Evolutionary conservation across 768 basidiomycete genomes (phyloP), one percentile per base, ranked within the genome.

Genomic region (Ramaria sp.): DNA sequence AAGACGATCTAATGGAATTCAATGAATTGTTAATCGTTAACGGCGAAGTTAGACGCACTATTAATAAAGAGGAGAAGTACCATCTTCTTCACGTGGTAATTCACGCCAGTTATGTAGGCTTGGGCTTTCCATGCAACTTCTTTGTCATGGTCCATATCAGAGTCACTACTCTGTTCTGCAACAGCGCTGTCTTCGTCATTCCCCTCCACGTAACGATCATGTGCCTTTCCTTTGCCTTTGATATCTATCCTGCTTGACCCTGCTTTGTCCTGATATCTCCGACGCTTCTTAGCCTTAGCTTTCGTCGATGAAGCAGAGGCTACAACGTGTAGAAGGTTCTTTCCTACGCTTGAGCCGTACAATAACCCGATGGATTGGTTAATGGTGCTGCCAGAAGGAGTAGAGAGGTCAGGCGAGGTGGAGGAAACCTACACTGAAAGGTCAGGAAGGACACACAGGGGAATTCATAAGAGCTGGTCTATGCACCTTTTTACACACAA

Each of bases 61-160:
- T 98, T 99, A 61, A 99, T 97, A 69, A 99, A 99, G 9, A 97
- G 71, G 1, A 97, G 69, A 61, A 94, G 87, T 0, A 83, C 73
- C 57, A 77, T 86, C 64, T 87, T 90, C 72, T 94, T 96, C 0
- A 78, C 82, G 62, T 89, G 88, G 62, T 91, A 91, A 64, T 92
- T 96, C 1, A 88, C 83, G 61, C 82, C 91, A 0, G 88, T 92
- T 60, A 87, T 84, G 61, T 85, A 79, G 0, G 79, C 81, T 38
- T 86, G 81, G 1, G 85, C 85, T 12, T 68, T 75, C 83, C 93
- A 94, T 4, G 75, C 71, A 52, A 79, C 75, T 20, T 64, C 63
- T 7, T 66, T 68, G 28, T 69, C 59, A 56, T 61, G 65, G 20
- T 71, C 56, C 8, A 65, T 63, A n/a, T 67, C 64, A 38, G 67